Conservation (phyloP, 2,329 filamentous ascomycete species). For the Nemania abortiva region DNA sequence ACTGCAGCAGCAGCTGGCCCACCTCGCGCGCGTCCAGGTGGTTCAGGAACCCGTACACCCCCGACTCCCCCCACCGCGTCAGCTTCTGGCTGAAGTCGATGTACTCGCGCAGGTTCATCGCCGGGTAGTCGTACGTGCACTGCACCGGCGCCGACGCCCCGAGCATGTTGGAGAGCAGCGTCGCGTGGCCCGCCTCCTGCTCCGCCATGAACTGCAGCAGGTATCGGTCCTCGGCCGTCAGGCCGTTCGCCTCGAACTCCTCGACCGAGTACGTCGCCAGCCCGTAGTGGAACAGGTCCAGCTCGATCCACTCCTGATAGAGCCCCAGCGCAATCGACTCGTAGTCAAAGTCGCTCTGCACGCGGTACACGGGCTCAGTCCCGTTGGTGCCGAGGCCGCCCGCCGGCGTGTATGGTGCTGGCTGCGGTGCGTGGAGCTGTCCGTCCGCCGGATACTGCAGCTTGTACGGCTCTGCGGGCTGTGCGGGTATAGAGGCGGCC, state of each 20-base stretch:
- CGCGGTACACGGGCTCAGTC: conserved; percentile 79
- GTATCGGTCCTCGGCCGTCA: conserved; percentile 76
- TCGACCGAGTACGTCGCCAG: conserved; percentile 75
- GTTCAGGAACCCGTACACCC: conserved; percentile 42
- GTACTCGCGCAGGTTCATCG: conserved; percentile 78
- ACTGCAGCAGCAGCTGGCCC: conserved; percentile 78
- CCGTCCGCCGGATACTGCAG: conserved; percentile 80
- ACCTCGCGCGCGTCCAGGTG: conserved; percentile 59
- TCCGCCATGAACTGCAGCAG: conserved; percentile 82
- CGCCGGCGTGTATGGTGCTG: conserved; percentile 77
- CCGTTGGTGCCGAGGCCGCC: conserved; percentile 84
- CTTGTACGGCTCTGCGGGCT: conserved; percentile 70
- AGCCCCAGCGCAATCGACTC: conserved; percentile 79
- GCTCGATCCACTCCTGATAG: conserved; percentile 87
- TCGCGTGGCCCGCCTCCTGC: conserved; percentile 83
- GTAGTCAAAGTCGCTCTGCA: conserved; percentile 86
- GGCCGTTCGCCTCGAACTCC: conserved; percentile 76
- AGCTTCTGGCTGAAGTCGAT: conserved; percentile 88
- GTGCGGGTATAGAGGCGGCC: conserved; percentile 67
- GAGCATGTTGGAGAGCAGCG: conserved; percentile 81
- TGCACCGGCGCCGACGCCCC: conserved; percentile 76
- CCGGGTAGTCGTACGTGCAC: conserved; percentile 87
- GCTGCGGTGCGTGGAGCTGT: conserved; percentile 72
- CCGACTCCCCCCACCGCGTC: conserved; percentile 74
- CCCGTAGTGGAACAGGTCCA: conserved; percentile 84